Evolutionary conservation across 306 rosid species (phyloP).

Genomic region (Morella rubra): DNA sequence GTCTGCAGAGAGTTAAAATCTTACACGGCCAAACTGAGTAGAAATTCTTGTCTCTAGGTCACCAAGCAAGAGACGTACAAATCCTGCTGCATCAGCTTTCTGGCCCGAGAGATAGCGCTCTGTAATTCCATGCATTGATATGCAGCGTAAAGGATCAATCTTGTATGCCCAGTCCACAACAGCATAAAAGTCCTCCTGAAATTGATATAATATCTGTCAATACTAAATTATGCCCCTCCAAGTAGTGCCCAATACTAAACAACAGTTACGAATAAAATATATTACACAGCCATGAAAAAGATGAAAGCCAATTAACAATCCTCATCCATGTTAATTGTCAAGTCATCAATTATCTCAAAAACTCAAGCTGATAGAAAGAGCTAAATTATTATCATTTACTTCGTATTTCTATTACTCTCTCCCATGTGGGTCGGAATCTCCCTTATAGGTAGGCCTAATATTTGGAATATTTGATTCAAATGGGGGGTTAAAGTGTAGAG

Average conservation of each 20-base stretch:
- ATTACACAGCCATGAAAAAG: background rate
- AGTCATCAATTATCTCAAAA: background rate
- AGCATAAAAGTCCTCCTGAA: constrained; percentile 90
- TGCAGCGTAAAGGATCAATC: constrained; percentile 91
- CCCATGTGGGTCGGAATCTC: too few species aligned
- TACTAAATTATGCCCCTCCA: constrained; percentile 11
- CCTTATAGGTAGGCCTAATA: too few species aligned
- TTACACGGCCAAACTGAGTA: constrained; percentile 72
- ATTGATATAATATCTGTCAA: constrained; percentile 31
- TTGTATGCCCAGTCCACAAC: constrained; percentile 97
- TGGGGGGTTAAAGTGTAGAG: too few species aligned
- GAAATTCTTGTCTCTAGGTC: constrained; percentile 85
- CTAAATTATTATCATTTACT: too few species aligned
- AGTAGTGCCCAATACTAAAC: constrained; percentile 15
- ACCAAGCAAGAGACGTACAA: constrained; percentile 85
- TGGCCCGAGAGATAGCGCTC: constrained; percentile 91
- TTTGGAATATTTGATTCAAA: too few species aligned
- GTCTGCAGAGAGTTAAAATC: constrained; percentile 32
- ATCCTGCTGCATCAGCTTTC: constrained; percentile 94
- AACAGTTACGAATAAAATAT: constrained; percentile 5
- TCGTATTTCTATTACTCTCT: too few species aligned
- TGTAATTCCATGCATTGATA: constrained; percentile 97
- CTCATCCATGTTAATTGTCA: background rate
- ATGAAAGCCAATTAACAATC: background rate
- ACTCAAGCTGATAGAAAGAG: too few species aligned